Evolutionary conservation across 2,329 filamentous ascomycete species (phyloP).

Genomic region (Triangularia verruculosa): DNA sequence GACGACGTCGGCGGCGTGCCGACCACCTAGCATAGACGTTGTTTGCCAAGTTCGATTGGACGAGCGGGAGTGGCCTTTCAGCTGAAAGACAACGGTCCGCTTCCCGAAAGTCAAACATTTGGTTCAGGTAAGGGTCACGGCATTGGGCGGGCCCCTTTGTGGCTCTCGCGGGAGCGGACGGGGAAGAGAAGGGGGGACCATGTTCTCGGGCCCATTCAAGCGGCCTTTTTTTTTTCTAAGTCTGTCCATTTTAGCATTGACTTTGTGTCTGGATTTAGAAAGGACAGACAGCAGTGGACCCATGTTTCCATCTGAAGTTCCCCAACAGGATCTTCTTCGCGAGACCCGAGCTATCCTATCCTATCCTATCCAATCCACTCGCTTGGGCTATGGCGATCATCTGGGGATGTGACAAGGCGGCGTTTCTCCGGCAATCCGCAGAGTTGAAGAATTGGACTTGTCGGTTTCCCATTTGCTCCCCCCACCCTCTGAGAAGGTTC

Average conservation of each 20-base stretch:
- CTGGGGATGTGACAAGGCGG: not conserved
- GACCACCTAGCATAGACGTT: constrained; percentile 15
- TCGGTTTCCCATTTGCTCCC: not conserved
- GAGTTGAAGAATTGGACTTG: not conserved
- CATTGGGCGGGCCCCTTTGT: constrained; percentile 14
- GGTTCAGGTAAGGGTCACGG: constrained; percentile 8
- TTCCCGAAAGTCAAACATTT: constrained; percentile 13
- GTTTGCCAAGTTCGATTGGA: constrained; percentile 1
- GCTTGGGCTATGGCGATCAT: not conserved
- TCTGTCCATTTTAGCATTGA: not conserved
- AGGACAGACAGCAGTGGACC: not conserved
- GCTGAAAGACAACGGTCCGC: constrained; percentile 24
- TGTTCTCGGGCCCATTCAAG: not conserved
- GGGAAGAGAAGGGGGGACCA: not conserved
- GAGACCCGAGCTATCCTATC: not conserved
- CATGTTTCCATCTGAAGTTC: not conserved
- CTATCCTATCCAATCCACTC: not conserved
- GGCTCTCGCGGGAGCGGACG: not conserved
- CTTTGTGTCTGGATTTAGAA: not conserved
- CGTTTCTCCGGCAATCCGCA: not conserved
- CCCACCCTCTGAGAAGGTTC: too few species aligned
- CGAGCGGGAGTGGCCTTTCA: constrained; percentile 13
- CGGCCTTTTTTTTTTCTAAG: not conserved
- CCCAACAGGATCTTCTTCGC: not conserved
- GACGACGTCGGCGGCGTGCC: not conserved